Conservation (phyloP, 768 basidiomycete genomes). For the Tephrocybe sp. region DNA sequence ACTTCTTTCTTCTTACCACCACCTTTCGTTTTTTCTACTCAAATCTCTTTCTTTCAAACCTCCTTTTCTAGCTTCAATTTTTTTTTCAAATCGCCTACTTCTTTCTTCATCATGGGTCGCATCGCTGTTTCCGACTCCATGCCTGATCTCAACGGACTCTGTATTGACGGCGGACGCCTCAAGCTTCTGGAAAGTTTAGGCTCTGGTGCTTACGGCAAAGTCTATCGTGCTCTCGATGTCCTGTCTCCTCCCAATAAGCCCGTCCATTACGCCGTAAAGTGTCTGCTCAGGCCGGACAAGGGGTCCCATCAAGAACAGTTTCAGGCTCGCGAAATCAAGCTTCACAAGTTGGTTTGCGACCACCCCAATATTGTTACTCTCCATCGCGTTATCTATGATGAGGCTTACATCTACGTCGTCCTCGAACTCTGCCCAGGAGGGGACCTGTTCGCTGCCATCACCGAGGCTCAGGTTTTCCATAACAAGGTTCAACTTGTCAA, state of each 20-base stretch:
- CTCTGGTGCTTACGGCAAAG: slow-evolving; percentile 74
- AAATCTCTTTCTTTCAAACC: slow-evolving; percentile 16
- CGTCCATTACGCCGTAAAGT: slow-evolving; percentile 71
- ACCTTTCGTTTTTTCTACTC: slow-evolving; percentile 13
- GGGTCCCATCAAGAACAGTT: slow-evolving; percentile 55
- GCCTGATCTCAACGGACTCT: slow-evolving; percentile 50
- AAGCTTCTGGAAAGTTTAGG: slow-evolving; percentile 65
- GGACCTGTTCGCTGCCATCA: slow-evolving; percentile 75
- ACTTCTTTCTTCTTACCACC: slow-evolving; percentile 14
- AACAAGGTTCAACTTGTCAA: slow-evolving; percentile 65
- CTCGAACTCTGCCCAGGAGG: slow-evolving; percentile 58
- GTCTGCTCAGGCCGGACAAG: slow-evolving; percentile 58
- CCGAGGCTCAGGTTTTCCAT: slow-evolving; percentile 48
- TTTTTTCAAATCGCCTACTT: slow-evolving; percentile 16
- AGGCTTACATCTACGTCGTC: slow-evolving; percentile 64
- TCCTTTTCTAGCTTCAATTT: slow-evolving; percentile 15
- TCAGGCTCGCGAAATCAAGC: slow-evolving; percentile 69
- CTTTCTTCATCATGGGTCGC: slow-evolving; percentile 37
- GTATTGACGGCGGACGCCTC: slow-evolving; percentile 60
- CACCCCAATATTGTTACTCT: slow-evolving; percentile 72
- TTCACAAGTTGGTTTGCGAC: slow-evolving; percentile 50
- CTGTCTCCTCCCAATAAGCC: slow-evolving; percentile 35
- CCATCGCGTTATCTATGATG: slow-evolving; percentile 61
- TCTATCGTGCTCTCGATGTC: slow-evolving; percentile 69
- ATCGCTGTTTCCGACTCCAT: slow-evolving; percentile 39